Evolutionary conservation across 768 basidiomycete species (phyloP).

Genomic region (Suillus bovinus): DNA sequence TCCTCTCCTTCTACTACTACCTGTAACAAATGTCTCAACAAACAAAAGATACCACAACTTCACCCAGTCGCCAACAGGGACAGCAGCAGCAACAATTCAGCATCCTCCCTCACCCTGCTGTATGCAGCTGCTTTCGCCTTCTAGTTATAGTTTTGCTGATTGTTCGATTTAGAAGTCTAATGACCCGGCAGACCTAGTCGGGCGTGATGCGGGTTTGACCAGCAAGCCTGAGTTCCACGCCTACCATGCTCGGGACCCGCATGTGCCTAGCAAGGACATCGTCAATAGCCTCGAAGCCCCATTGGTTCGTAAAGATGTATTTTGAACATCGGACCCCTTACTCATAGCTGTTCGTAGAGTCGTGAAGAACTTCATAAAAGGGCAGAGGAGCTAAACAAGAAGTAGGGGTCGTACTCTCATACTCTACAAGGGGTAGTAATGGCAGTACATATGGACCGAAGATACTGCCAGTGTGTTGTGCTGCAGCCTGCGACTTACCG

Average conservation of each 20-base stretch:
- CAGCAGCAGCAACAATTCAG: slow-evolving; percentile 42
- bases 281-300: slow-evolving; percentile 48
- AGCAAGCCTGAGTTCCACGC: slow-evolving; percentile 42
- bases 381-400: slow-evolving; percentile 49
- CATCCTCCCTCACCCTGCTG: slow-evolving; percentile 66
- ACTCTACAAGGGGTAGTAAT: not conserved
- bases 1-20: too few species aligned
- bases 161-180: slow-evolving; percentile 50
- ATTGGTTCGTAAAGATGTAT: slow-evolving; percentile 36
- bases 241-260: slow-evolving; percentile 52
- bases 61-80: not conserved
- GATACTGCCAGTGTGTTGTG: too few species aligned
- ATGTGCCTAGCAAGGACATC: slow-evolving; percentile 47
- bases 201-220: slow-evolving; percentile 38
- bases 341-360: slow-evolving; percentile 34
- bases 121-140: slow-evolving; percentile 26
- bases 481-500: not conserved
- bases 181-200: slow-evolving; percentile 52
- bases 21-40: slow-evolving; percentile 2
- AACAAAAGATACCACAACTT: not conserved
- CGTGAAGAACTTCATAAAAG: slow-evolving; percentile 50
- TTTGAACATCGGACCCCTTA: not conserved
- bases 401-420: not conserved
- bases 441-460: not conserved
- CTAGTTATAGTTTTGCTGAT: not conserved